A percentile compares a stretch with the other conserved stretches of the same genome.
Evolutionary conservation across 352 stramenopile species (phyloP).

Genomic region (Synura sp.): DNA sequence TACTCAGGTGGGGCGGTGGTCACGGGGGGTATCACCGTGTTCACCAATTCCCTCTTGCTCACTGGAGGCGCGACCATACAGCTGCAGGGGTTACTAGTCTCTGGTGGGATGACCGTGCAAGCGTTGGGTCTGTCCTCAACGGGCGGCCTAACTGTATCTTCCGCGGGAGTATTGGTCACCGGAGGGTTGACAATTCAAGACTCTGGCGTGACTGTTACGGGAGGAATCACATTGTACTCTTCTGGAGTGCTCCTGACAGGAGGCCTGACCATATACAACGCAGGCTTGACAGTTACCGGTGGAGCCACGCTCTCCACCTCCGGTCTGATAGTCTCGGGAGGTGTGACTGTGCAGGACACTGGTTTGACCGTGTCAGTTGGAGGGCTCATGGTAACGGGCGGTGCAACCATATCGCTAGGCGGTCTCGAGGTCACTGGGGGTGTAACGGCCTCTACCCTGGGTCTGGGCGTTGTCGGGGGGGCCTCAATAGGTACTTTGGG

Average conservation of each 20-base stretch:
- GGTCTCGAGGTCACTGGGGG: not conserved
- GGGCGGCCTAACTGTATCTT: not conserved
- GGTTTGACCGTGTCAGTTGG: not conserved
- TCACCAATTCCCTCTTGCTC: not conserved
- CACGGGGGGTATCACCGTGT: not conserved
- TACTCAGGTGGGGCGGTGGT: not conserved
- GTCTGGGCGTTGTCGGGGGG: too few species aligned
- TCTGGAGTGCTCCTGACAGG: not conserved
- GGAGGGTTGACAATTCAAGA: not conserved
- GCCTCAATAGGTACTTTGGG: not conserved
- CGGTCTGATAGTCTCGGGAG: not conserved
- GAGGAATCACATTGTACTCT: not conserved
- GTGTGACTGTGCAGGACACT: not conserved
- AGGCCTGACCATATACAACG: slow-evolving; percentile 5
- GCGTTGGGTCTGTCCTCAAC: not conserved
- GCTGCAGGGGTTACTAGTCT: not conserved
- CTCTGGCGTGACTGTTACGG: not conserved
- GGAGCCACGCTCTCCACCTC: not conserved
- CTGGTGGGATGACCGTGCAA: not conserved
- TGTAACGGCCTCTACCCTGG: too few species aligned
- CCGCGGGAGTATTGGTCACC: not conserved
- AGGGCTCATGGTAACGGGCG: not conserved
- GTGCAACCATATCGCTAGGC: not conserved
- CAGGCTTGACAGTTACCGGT: not conserved
- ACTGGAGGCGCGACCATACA: not conserved